These are phyloP conservation scores for Apocynum venetum DNA, from an alignment of 257 asterid genomes.

Conservation along the genomic window DNA sequence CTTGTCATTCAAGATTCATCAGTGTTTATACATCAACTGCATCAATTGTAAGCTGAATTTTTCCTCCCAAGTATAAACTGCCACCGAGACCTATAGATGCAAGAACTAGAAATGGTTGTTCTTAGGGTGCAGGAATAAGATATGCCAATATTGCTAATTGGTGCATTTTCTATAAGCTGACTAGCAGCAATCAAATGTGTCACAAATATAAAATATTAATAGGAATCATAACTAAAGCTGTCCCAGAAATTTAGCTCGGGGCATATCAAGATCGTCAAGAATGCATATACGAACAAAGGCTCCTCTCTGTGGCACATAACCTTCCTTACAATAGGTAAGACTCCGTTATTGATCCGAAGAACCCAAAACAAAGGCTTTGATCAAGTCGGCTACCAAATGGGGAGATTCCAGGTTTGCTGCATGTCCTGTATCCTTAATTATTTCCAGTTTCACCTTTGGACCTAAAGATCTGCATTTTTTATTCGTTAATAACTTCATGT, in stretches of 20 bases:
- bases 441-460: slow-evolving; percentile 42
- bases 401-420: slow-evolving; percentile 63
- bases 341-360: neutral
- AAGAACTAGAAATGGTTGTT: no score
- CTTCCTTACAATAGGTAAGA: neutral
- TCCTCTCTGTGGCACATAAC: neutral
- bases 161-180: neutral
- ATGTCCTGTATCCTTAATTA: slow-evolving; percentile 55
- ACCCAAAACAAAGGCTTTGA: slow-evolving; percentile 34
- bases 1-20: neutral
- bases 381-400: slow-evolving; percentile 36
- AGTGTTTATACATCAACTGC: neutral
- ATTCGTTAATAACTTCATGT: neutral
- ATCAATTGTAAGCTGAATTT: no score
- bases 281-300: neutral
- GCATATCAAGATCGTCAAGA: neutral
- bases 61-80: neutral
- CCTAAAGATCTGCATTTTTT: slow-evolving; percentile 45
- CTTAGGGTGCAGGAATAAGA: neutral
- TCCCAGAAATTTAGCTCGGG: no score
- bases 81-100: neutral
- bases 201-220: no score
- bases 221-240: no score
- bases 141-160: neutral
- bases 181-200: neutral